Evolutionary conservation across 106 monocot genomes (phyloP).

Genomic region (Triglochin maritima): DNA sequence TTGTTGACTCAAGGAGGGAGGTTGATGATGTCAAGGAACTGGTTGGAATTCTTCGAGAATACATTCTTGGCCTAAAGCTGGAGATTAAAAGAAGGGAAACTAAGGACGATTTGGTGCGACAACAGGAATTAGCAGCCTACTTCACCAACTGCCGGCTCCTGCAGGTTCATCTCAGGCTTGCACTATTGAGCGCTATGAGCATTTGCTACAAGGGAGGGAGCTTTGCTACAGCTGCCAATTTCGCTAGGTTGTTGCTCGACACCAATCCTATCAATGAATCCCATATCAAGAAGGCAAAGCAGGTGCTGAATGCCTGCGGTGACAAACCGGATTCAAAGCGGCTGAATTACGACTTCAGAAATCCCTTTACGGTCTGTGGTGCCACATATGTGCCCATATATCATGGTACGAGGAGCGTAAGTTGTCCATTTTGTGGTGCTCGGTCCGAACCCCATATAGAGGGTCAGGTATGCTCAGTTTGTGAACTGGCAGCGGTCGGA

Average conservation of each 20-base stretch:
- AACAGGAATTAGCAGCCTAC: conserved; percentile 82
- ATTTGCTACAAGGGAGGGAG: conserved; percentile 56
- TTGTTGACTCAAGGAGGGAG: conserved; percentile 77
- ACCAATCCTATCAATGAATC: conserved; percentile 38
- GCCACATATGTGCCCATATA: conserved; percentile 79
- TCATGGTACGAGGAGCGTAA: conserved; percentile 65
- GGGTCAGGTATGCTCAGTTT: conserved; percentile 58
- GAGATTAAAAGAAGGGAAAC: conserved; percentile 64
- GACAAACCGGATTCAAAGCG: conserved; percentile 42
- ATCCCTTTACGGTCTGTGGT: conserved; percentile 87
- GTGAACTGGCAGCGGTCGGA: conserved; percentile 78
- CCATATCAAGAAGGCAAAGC: conserved; percentile 49
- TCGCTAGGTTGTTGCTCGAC: conserved; percentile 71
- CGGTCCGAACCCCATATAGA: conserved; percentile 44
- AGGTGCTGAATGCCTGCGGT: conserved; percentile 44
- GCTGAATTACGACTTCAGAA: conserved; percentile 72
- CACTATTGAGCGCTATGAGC: conserved; percentile 58
- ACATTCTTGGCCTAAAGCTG: conserved; percentile 65
- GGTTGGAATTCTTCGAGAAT: conserved; percentile 60
- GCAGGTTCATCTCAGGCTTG: conserved; percentile 53
- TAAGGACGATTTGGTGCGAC: conserved; percentile 34
- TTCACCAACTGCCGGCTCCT: conserved; percentile 85
- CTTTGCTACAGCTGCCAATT: conserved; percentile 54
- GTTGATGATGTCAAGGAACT: conserved; percentile 89
- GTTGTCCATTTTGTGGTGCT: conserved; percentile 67